A percentile compares a stretch with the other conserved stretches of the same genome.
These are phyloP conservation scores for Mycena belliarum DNA, from an alignment of 768 basidiomycete species.

Conservation along the genomic window DNA sequence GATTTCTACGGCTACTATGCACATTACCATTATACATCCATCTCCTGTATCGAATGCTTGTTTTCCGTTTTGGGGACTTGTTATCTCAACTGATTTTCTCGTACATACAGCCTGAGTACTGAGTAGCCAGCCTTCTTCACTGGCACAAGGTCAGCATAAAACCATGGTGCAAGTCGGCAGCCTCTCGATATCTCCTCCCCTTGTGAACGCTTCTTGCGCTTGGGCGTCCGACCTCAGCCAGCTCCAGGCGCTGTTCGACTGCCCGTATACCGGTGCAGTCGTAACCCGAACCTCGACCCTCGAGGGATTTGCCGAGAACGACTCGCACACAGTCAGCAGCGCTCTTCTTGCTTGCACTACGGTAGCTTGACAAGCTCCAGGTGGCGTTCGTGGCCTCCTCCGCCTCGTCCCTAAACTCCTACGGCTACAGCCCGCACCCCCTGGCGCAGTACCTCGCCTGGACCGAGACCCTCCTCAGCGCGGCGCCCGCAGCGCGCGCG, in stretches of 20 bases:
- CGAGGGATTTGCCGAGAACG: constrained; percentile 68
- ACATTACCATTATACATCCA: not conserved
- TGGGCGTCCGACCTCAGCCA: constrained; percentile 77
- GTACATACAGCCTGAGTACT: too few relatives aligned
- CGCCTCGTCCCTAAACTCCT: constrained; percentile 76
- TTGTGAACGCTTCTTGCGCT: constrained; percentile 79
- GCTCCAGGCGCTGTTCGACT: constrained; percentile 65
- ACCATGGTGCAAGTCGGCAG: constrained; percentile 48
- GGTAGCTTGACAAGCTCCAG: constrained; percentile 34
- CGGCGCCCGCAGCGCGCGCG: constrained; percentile 28
- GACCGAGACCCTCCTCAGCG: constrained; percentile 53
- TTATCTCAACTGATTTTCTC: too few relatives aligned
- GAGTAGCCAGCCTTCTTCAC: too few relatives aligned
- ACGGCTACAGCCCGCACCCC: constrained; percentile 84
- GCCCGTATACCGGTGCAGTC: constrained; percentile 72
- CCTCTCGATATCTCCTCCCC: constrained; percentile 58
- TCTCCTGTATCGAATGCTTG: too few relatives aligned
- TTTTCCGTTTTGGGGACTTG: not conserved
- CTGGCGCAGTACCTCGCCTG: constrained; percentile 66
- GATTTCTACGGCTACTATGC: not conserved
- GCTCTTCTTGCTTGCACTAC: constrained; percentile 3
- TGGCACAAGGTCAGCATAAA: not conserved
- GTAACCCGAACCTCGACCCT: constrained; percentile 78
- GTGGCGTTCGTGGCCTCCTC: constrained; percentile 56
- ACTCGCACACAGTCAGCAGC: constrained; percentile 53